Evolutionary conservation across 2,329 filamentous ascomycete genomes (phyloP).

Genomic region (Colletotrichum phormii): DNA sequence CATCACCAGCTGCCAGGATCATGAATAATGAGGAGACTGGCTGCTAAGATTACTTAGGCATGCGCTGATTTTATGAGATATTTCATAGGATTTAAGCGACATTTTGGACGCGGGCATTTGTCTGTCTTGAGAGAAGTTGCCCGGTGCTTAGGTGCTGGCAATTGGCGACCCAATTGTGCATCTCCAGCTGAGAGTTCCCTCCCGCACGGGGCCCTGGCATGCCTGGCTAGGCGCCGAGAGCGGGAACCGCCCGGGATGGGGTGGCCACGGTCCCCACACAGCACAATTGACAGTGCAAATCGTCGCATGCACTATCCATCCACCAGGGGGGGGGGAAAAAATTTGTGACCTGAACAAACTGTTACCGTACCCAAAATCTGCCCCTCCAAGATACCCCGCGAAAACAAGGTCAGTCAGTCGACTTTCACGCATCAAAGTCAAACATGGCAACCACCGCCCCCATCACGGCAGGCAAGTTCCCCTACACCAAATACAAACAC

Average conservation of each 20-base stretch:
- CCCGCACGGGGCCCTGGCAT: slow-evolving; percentile 4
- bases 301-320: slow-evolving; percentile 29
- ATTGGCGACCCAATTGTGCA: too few relatives aligned
- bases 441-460: slow-evolving; percentile 34
- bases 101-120: neutral
- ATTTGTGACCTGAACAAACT: slow-evolving; percentile 30
- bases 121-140: too few relatives aligned
- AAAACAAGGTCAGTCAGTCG: neutral
- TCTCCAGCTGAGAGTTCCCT: slow-evolving; percentile 2
- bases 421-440: slow-evolving; percentile 2
- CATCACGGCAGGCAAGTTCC: slow-evolving; percentile 26
- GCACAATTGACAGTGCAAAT: slow-evolving; percentile 1
- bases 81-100: neutral
- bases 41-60: neutral
- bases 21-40: neutral
- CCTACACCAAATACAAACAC: too few relatives aligned
- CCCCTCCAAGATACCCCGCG: slow-evolving; percentile 35
- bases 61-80: neutral
- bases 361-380: slow-evolving; percentile 20
- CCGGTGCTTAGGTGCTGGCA: too few relatives aligned
- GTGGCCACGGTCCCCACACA: slow-evolving; percentile 13
- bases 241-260: neutral
- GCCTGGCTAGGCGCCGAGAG: slow-evolving; percentile 10
- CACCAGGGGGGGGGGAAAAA: neutral
- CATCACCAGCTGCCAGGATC: neutral